Evolutionary conservation across 331 rosid genomes (phyloP).

Genomic region (Prunus yedoensis): DNA sequence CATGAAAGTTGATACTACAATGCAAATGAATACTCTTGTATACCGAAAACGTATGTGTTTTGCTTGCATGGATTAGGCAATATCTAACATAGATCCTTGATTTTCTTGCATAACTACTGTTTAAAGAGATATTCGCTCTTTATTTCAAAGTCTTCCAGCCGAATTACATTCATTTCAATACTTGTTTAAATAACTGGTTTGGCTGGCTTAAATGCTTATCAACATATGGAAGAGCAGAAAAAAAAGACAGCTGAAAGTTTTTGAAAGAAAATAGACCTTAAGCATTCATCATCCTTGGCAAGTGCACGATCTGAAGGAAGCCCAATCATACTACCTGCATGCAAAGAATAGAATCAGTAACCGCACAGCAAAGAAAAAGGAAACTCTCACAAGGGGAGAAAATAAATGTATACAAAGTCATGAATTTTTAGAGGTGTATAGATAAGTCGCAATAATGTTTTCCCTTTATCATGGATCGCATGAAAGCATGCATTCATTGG

Average conservation of each 20-base stretch:
- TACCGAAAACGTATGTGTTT: neutral
- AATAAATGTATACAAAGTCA: neutral
- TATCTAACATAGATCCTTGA: too few species aligned
- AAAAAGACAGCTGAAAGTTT: constrained; percentile 20
- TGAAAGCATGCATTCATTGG: neutral
- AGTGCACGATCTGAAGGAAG: constrained; percentile 96
- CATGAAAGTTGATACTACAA: neutral
- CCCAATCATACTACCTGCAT: constrained; percentile 81
- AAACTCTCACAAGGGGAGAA: neutral
- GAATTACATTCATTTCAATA: neutral
- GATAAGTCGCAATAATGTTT: neutral
- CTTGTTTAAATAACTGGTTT: neutral
- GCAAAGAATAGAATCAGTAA: constrained; percentile 21
- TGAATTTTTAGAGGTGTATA: neutral
- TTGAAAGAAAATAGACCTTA: constrained; percentile 53
- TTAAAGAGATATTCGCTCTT: neutral
- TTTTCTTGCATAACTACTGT: neutral
- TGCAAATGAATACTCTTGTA: neutral
- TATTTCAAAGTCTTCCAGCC: neutral
- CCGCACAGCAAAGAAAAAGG: neutral
- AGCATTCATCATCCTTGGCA: constrained; percentile 78
- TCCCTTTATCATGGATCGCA: neutral
- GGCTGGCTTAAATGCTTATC: constrained; percentile 9
- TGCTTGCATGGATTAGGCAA: neutral
- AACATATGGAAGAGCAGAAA: constrained; percentile 9